Evolutionary conservation across 352 stramenopile species (phyloP), one percentile per base, ranked within the genome.

Genomic region (Phytophthora lateralis): DNA sequence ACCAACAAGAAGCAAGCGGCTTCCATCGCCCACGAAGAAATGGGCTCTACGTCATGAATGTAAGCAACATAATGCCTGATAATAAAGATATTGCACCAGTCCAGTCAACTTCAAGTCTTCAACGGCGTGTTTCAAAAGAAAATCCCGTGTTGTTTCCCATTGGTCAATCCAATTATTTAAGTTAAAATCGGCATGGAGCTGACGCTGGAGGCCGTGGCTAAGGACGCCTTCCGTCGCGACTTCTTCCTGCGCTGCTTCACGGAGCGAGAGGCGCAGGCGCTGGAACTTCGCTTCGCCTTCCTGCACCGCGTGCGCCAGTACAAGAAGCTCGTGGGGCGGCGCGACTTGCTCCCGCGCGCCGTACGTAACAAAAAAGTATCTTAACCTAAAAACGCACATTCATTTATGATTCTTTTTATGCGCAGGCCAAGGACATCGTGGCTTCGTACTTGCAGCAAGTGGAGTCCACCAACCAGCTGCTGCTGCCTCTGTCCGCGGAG

Each of bases 211-310:
- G 76, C 85, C 46, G 68, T 91, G 27, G 77, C 76, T 24, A 73
- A 73, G 55, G 81, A 90, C 49, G 60, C 66, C 32, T 82, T 82
- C 60, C 79, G 79, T 35, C 77, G 73, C 35, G 65, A 78, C 44
- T 82, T 85, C 62, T 86, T 90, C 50, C 58, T 85, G 17, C 65
- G 73, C 55, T 79, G 78, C 50, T 89, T 90, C 52, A 53, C 58
- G n/a, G 67, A 67, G 42, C 47, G 38, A 51, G 79, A 91, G 66
- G 62, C 62, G n/a, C 69, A 78, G 27, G 64, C 77, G 27, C 63
- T 91, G 32, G 79, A 87, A 65, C 68, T 82, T 15, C 69, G 70
- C 55, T 83, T 91, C 55, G 59, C 68, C 62, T 87, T 89, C 47
- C 71, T 91, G 24, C 55, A 73, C 35, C 75, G 78, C 42, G 66